Evolutionary conservation across 805 yeast genomes (phyloP), one percentile per base, ranked within the genome.

Genomic region (Candida namnaoensis): DNA sequence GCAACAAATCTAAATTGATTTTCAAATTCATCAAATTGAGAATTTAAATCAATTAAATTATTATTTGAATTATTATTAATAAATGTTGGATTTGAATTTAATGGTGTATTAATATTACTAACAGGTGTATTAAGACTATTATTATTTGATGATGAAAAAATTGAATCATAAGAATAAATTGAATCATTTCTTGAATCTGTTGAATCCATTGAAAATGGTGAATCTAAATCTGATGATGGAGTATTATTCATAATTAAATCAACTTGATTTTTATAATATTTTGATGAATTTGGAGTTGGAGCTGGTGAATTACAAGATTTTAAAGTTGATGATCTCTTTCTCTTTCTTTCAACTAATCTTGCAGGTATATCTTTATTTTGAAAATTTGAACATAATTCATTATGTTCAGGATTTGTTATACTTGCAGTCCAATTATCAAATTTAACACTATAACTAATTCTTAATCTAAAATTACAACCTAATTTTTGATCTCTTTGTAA

Each of bases 381-480:
- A 12, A 53, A 53, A 39, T 56, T 56, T 25, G 52, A 47, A 37
- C 60, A 56, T 6, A 37, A 25, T 30, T 43, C 37, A 37, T 47
- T 50, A 41, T 56, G 60, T 19, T 56, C 60, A 14, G 40, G 41
- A 39, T 49, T 56, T 37, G 52, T 49, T 37, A 56, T 51, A 35
- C 42, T 52, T 24, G 51, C 49, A 1, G 50, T 42, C 60, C 60
- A 56, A 3, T 24, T 27, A 33, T 53, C 49, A 33, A 50, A 45
- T 41, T 54, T 56, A 28, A 53, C 54, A 0, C 58, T 53, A 38
- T 47, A 52, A 30, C 57, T 53, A 19, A 56, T 54, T 44, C 59
- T 52, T 26, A 56, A 43, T 51, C 60, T 52, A 44, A 56, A 56
- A 7, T 59, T 57, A 39, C 60, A 56, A 15, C 25, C 35, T 10